Percentiles rank a stretch among this genome's conserved stretches.
These are phyloP conservation scores for Curvularia hawaiiensis DNA, from an alignment of 2,329 filamentous ascomycete species.

Conservation along the genomic window DNA sequence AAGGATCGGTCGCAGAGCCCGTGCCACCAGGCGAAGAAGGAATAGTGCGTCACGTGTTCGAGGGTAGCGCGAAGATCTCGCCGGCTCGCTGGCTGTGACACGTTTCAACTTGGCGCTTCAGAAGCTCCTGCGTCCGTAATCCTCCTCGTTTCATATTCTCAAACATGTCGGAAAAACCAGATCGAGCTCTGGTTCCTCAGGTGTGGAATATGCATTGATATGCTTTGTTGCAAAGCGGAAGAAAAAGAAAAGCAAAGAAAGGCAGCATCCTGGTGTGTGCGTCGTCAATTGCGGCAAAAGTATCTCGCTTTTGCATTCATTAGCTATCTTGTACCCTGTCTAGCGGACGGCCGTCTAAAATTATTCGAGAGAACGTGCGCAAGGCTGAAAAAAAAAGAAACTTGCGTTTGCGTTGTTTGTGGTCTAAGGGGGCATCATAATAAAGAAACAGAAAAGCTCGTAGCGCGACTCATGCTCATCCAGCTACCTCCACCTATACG, in stretches of 20 bases:
- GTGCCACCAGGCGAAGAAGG: constrained; percentile 15
- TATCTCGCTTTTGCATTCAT: background rate
- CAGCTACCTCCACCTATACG: constrained; percentile 13
- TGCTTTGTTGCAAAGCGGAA: background rate
- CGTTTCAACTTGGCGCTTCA: constrained; percentile 29
- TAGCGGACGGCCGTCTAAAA: constrained; percentile 7
- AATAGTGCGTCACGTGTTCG: constrained; percentile 16
- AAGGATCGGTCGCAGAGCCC: constrained; percentile 14
- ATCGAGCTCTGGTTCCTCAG: background rate
- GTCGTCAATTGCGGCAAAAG: background rate
- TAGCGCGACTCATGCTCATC: background rate
- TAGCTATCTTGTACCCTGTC: constrained; percentile 3
- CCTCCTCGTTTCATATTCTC: constrained; percentile 16
- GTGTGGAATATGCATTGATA: background rate
- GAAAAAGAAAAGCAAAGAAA: background rate
- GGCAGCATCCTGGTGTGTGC: background rate
- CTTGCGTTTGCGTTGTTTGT: constrained; percentile 5
- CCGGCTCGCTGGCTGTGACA: constrained; percentile 3
- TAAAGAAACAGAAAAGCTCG: constrained; percentile 5
- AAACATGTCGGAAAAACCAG: constrained; percentile 21
- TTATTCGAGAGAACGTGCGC: constrained; percentile 2
- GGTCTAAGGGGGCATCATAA: constrained; percentile 14
- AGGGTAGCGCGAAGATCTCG: constrained; percentile 5
- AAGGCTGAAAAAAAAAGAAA: background rate
- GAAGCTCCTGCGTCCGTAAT: constrained; percentile 16